Conservation (phyloP, 495 filamentous ascomycete genomes). For the Geoglossum glabrum region DNA sequence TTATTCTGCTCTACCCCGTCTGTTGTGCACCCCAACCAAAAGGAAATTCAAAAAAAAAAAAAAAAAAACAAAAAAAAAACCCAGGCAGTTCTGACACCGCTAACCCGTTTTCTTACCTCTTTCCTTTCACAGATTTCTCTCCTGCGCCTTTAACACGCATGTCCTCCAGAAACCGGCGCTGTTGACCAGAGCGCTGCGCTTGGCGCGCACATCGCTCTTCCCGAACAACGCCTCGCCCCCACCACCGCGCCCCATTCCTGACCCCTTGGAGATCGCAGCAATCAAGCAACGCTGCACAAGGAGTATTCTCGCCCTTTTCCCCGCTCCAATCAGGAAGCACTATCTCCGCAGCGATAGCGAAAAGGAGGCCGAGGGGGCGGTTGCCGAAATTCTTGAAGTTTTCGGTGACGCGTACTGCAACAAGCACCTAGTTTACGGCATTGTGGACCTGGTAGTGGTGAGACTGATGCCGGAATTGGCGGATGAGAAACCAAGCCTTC, state of each 20-base stretch:
- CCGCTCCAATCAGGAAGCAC: slow-evolving; percentile 20
- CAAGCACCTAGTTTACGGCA: slow-evolving; percentile 63
- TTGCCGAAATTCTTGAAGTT: slow-evolving; percentile 44
- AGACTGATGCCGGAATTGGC: slow-evolving; percentile 68
- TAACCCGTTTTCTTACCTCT: background rate
- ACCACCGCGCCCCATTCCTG: slow-evolving; percentile 5
- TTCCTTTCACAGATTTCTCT: background rate
- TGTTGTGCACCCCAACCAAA: background rate
- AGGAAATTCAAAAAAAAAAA: background rate
- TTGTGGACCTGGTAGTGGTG: slow-evolving; percentile 59
- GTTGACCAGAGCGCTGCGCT: background rate
- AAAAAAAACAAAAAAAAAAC: background rate
- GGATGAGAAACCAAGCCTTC: slow-evolving; percentile 31
- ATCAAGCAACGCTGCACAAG: slow-evolving; percentile 38
- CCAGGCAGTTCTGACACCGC: background rate
- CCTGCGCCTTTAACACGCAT: background rate
- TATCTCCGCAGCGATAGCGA: slow-evolving; percentile 19
- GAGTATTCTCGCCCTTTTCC: slow-evolving; percentile 27
- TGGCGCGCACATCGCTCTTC: slow-evolving; percentile 2
- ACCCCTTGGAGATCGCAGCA: slow-evolving; percentile 23
- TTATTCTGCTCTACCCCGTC: background rate
- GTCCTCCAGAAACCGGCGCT: background rate
- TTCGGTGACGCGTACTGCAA: slow-evolving; percentile 73
- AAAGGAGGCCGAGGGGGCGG: slow-evolving; percentile 17
- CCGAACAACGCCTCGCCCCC: slow-evolving; percentile 3